Base-by-base conservation (phyloP, 1,284 basidiomycete genomes). In the Ustilago nuda region DNA sequence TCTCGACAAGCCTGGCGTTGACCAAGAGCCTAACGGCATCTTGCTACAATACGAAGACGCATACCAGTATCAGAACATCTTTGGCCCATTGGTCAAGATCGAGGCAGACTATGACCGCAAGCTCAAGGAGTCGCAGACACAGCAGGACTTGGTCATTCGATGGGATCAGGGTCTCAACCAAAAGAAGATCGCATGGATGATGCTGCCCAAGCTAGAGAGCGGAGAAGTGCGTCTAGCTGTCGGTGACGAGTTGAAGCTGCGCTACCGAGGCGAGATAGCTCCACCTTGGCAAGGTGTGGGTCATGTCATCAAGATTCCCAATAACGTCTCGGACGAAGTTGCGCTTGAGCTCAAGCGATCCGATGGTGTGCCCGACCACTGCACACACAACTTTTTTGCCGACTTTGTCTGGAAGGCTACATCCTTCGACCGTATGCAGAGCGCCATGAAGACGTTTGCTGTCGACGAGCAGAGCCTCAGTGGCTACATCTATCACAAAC, bases 401-500 rank as follows among this genome's bases (percentile, higher is more conserved):
- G 97, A 99, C 86, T 99, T 99, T 83, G 95, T 99, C 15, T 99
- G 97, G 97, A 99, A 99, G 87, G 95, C 94, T 8, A 99, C 97
- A 0, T 97, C 94, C 84, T 99, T 99, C 82, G 96, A 98, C 86
- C 91, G 97, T 61, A 99, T 99, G 97, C 97, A 99, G 86, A 89
- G 94, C 56, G 97, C 97, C 1, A 98, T 99, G 95, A 98, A 97
- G 89, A 98, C 95, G 2, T 99, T 99, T 86, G 96, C 97, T 11
- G 92, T 98, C 30, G 96, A 99, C 82, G 96, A 99, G 87, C 97
- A 98, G 89, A 97, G 94, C 86, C 96, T 99, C 79, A 96, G 94
- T 84, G 96, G 94, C 5, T 98, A 98, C 83, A 98, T 99, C 61
- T 99, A 99, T 86, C 96, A 98, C 87, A 98, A 98, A 88, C 90